Evolutionary conservation across 129 eudicot genomes (phyloP).

Genomic region (Apium graveolens): DNA sequence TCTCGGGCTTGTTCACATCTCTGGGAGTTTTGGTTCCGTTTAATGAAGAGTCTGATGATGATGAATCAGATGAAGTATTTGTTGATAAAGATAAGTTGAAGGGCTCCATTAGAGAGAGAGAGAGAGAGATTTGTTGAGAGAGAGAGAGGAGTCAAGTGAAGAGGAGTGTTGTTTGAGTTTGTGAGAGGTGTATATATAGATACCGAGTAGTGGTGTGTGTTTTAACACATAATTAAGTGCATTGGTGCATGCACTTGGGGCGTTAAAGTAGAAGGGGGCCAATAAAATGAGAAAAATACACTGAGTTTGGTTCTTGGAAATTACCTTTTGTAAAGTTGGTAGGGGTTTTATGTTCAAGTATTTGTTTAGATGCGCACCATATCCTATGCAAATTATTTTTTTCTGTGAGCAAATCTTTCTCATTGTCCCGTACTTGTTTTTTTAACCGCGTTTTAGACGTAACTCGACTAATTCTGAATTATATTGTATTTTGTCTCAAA

Average conservation of each 20-base stretch:
- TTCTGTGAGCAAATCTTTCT: neutral
- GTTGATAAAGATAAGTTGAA: constrained; percentile 41
- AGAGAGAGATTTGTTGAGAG: constrained; percentile 1
- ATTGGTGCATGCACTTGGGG: constrained; percentile 29
- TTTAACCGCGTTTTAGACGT: too few species aligned
- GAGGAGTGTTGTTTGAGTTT: neutral
- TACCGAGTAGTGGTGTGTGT: neutral
- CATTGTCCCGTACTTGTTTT: neutral
- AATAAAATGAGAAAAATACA: neutral
- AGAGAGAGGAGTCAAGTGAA: constrained; percentile 7
- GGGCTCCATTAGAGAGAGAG: constrained; percentile 33
- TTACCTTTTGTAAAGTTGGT: constrained; percentile 34
- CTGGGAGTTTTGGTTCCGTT: constrained; percentile 18
- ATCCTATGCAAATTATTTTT: neutral
- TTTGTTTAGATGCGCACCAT: constrained; percentile 16
- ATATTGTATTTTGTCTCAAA: too few species aligned
- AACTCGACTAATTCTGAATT: too few species aligned
- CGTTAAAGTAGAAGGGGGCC: neutral
- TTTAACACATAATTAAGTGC: too few species aligned
- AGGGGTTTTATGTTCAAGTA: constrained; percentile 21
- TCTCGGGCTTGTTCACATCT: constrained; percentile 21
- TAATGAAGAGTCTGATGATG: constrained; percentile 36
- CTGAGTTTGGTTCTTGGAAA: constrained; percentile 37
- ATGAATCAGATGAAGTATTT: constrained; percentile 35
- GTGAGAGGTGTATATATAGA: constrained; percentile 3